Base-by-base conservation (phyloP, 2,329 filamentous ascomycete species). In the Diaporthe citriasiana region DNA sequence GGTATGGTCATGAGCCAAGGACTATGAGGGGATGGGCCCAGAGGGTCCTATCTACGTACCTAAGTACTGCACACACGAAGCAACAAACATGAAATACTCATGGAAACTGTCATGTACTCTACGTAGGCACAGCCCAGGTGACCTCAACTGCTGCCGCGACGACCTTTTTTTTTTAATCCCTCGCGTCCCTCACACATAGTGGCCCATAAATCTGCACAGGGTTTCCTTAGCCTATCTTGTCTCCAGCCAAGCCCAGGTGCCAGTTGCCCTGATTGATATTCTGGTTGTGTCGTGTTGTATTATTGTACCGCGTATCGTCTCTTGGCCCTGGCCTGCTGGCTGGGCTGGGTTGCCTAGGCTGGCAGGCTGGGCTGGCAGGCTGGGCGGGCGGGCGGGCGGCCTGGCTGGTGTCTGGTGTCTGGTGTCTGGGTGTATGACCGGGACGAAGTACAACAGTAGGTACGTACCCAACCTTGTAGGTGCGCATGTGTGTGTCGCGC, bases 141-240 rank as follows among this genome's bases (percentile, higher is more conserved):
- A 53, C 47, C 27, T 53, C 13, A 38, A 38, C 22, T 51, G 63
- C 45, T 66, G 30, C 22, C 19, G 25, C 19, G n/a, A 35, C 45
- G 25, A 68, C 45, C 3, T 22, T 40, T 68, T 53, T 35, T 68
- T 68, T 50, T 47, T 22, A 6, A 6, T 25, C 45, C 45, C 45
- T n/a, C 45, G 13, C n/a, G n/a, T n/a, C 47, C n/a, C n/a, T 53
- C 33, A 27, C 22, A 17, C n/a, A 33, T 19, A 50, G n/a, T 40
- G 63, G n/a, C 63, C 63, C 63, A 68, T 68, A 68, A 68, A 68
- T 68, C 63, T 68, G 33, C 63, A 53, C 63, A 53, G 45, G 63
- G 63, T 68, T 68, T 68, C 45, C 63, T 53, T 27, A 53, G 22
- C 30, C 63, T 68, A 50, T 17, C 42, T 15, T 25, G 27, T 22